Conservation (phyloP, 2,329 filamentous ascomycete genomes). For the Lachnellula hyalina region DNA sequence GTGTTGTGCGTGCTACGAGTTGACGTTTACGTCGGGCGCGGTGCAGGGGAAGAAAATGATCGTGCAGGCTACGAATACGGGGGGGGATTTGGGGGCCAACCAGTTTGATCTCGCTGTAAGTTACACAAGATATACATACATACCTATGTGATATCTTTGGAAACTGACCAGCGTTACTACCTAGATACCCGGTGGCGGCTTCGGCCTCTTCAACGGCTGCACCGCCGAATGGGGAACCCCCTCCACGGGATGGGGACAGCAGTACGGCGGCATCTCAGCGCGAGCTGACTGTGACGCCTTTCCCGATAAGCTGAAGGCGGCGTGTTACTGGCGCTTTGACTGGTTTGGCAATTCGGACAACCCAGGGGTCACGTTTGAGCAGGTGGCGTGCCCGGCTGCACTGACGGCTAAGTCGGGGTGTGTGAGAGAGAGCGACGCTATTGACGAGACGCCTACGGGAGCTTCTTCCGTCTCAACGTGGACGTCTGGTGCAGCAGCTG, state of each 20-base stretch:
- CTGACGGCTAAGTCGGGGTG: slow-evolving; percentile 41
- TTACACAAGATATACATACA: slow-evolving; percentile 22
- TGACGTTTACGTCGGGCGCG: slow-evolving; percentile 41
- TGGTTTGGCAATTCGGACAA: slow-evolving; percentile 48
- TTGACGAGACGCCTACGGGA: slow-evolving; percentile 36
- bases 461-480: slow-evolving; percentile 2
- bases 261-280: slow-evolving; percentile 44
- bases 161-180: background rate
- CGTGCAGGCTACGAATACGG: slow-evolving; percentile 60
- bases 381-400: slow-evolving; percentile 43
- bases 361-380: slow-evolving; percentile 40
- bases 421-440: slow-evolving; percentile 28
- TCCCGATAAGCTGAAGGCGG: slow-evolving; percentile 38
- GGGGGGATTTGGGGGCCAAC: slow-evolving; percentile 49
- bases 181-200: slow-evolving; percentile 51
- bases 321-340: slow-evolving; percentile 49
- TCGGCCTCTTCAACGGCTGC: slow-evolving; percentile 52
- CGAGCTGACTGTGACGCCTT: slow-evolving; percentile 40
- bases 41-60: slow-evolving; percentile 57
- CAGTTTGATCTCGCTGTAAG: slow-evolving; percentile 49
- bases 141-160: background rate
- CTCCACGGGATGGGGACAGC: slow-evolving; percentile 39
- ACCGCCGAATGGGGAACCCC: slow-evolving; percentile 42
- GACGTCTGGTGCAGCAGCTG: background rate
- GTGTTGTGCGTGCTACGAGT: slow-evolving; percentile 62